These are phyloP conservation scores for Solanum pennellii DNA, from an alignment of 257 asterid genomes.

Conservation along the genomic window DNA sequence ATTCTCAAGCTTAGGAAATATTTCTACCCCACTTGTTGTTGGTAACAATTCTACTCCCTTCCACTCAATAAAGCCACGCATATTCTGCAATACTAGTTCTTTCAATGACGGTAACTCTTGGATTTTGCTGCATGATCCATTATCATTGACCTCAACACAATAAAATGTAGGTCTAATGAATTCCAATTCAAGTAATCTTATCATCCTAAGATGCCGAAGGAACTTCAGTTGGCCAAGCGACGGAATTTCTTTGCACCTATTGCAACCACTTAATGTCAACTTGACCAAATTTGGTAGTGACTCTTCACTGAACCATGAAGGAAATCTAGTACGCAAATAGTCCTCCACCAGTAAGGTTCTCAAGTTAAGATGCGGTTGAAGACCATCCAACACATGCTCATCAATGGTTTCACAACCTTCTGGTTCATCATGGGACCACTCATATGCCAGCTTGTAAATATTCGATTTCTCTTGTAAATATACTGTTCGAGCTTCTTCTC, in stretches of 20 bases:
- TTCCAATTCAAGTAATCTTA: not conserved
- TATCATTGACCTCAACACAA: not conserved
- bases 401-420: not conserved
- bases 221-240: conserved; percentile 12
- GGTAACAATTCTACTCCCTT: not conserved
- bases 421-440: not conserved
- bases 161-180: not conserved
- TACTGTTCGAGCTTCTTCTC: not conserved
- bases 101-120: not conserved
- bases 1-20: conserved; percentile 10
- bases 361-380: conserved; percentile 10
- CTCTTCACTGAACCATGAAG: conserved; percentile 1
- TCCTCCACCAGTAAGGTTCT: not conserved
- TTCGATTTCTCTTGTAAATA: not conserved
- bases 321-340: not conserved
- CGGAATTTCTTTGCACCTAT: conserved; percentile 2
- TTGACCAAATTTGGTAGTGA: not conserved
- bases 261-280: not conserved
- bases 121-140: not conserved
- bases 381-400: conserved; percentile 8
- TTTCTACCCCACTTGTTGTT: not conserved
- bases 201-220: not conserved
- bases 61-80: conserved; percentile 8
- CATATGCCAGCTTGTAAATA: not conserved
- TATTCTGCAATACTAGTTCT: not conserved